These are phyloP conservation scores for Termitomyces sp. DNA, from an alignment of 768 basidiomycete genomes.

Conservation along the genomic window DNA sequence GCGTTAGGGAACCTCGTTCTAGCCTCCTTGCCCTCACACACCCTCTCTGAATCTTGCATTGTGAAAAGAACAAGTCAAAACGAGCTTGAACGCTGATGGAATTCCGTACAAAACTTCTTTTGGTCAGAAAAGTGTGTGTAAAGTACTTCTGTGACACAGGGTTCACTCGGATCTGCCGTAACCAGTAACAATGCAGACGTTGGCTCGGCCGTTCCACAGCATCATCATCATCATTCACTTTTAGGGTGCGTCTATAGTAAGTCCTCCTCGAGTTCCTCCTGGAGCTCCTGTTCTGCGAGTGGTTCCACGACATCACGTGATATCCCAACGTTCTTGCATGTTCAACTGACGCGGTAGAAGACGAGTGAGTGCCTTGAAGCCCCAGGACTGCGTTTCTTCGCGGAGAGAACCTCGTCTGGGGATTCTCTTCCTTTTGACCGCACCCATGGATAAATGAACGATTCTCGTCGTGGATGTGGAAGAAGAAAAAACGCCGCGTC, in stretches of 20 bases:
- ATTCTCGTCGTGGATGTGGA: too few species aligned
- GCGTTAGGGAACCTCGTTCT: not conserved
- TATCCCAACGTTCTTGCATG: not conserved
- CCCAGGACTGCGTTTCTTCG: not conserved
- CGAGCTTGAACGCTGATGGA: not conserved
- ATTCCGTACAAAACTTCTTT: too few species aligned
- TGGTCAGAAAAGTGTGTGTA: too few species aligned
- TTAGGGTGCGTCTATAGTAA: not conserved
- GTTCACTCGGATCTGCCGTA: not conserved
- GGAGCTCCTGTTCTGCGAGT: not conserved
- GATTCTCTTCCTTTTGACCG: too few species aligned
- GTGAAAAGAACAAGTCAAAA: not conserved
- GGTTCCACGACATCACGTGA: constrained; percentile 1
- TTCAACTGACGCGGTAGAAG: not conserved
- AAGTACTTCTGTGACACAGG: not conserved
- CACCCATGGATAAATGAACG: too few species aligned
- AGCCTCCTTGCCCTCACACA: not conserved
- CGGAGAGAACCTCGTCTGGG: not conserved
- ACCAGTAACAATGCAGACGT: not conserved
- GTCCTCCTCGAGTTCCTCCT: not conserved
- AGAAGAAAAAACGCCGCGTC: too few species aligned
- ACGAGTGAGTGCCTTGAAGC: not conserved
- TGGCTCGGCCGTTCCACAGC: not conserved
- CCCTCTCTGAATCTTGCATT: not conserved
- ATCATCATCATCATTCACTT: not conserved